Evolutionary conservation across 2,329 filamentous ascomycete species (phyloP).

Genomic region (Fusarium sp.): DNA sequence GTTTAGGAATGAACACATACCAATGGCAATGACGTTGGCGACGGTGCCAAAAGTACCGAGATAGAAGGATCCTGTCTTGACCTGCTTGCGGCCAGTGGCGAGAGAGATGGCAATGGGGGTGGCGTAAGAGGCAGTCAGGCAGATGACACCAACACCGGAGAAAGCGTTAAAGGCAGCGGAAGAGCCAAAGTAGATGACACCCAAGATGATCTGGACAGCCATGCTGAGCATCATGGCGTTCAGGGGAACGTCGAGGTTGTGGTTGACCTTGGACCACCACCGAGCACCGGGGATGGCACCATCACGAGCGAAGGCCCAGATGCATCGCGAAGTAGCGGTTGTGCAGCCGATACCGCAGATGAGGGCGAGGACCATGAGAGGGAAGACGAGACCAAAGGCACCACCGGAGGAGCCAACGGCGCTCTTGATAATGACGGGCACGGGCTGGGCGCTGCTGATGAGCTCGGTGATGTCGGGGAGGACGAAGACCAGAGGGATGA

Average conservation of each 20-base stretch:
- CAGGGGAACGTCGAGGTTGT: slow-evolving; percentile 68
- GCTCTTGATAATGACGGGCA: slow-evolving; percentile 68
- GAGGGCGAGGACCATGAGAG: slow-evolving; percentile 70
- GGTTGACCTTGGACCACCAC: slow-evolving; percentile 68
- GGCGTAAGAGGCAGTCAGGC: slow-evolving; percentile 72
- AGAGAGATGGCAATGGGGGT: slow-evolving; percentile 71
- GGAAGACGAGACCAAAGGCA: slow-evolving; percentile 68
- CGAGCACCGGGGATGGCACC: slow-evolving; percentile 70
- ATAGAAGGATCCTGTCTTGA: slow-evolving; percentile 65
- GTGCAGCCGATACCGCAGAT: slow-evolving; percentile 74
- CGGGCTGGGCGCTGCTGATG: slow-evolving; percentile 64
- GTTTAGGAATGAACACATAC: slow-evolving; percentile 53
- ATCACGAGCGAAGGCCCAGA: slow-evolving; percentile 74
- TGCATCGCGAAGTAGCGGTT: slow-evolving; percentile 71
- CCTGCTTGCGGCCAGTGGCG: slow-evolving; percentile 64
- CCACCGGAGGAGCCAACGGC: slow-evolving; percentile 68
- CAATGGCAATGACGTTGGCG: slow-evolving; percentile 69
- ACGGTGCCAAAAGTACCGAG: slow-evolving; percentile 67
- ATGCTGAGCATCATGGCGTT: slow-evolving; percentile 78
- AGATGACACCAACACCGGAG: slow-evolving; percentile 73
- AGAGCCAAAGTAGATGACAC: slow-evolving; percentile 73
- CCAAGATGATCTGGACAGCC: slow-evolving; percentile 68
- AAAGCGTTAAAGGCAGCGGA: slow-evolving; percentile 75
- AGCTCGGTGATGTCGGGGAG: slow-evolving; percentile 68
- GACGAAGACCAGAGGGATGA: slow-evolving; percentile 73